Percentiles rank a stretch among this genome's conserved stretches.
Evolutionary conservation across 345 rosid species (phyloP).

Genomic region (Melaleuca alternifolia): DNA sequence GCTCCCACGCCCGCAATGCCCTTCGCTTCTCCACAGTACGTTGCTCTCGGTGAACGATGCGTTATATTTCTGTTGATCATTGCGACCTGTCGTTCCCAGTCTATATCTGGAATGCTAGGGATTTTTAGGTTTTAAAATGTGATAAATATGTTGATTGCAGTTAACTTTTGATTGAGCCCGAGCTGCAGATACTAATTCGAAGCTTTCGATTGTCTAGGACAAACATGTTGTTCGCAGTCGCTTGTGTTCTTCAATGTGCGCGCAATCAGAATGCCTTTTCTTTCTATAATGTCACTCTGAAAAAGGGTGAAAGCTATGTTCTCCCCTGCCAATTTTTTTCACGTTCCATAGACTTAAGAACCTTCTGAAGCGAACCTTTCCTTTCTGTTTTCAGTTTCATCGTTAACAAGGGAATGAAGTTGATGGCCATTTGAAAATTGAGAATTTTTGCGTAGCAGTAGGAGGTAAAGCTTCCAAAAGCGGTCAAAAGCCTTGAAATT

Average conservation of each 20-base stretch:
- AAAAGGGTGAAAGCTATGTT: background rate
- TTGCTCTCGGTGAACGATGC: background rate
- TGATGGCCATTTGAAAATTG: background rate
- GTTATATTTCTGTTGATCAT: background rate
- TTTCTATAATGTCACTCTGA: background rate
- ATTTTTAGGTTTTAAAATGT: background rate
- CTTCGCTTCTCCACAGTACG: conserved; percentile 75
- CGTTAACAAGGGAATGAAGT: background rate
- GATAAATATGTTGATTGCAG: background rate
- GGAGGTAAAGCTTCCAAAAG: background rate
- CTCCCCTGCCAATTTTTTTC: background rate
- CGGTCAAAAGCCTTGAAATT: background rate
- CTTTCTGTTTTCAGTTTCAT: background rate
- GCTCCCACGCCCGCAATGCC: conserved; percentile 60
- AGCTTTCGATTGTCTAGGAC: background rate
- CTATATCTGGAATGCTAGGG: background rate
- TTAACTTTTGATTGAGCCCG: background rate
- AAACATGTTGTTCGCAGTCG: background rate
- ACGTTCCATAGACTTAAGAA: background rate
- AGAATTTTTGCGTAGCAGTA: background rate
- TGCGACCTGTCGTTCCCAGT: background rate
- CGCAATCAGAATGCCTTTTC: background rate
- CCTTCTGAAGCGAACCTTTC: background rate
- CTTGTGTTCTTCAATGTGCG: background rate
- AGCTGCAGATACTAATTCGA: background rate